A percentile compares a stretch with the other conserved stretches of the same genome.
phyloP scores from a whole-genome alignment of 768 basidiomycete genomes.

The Phaffia tasmanica region DNA sequence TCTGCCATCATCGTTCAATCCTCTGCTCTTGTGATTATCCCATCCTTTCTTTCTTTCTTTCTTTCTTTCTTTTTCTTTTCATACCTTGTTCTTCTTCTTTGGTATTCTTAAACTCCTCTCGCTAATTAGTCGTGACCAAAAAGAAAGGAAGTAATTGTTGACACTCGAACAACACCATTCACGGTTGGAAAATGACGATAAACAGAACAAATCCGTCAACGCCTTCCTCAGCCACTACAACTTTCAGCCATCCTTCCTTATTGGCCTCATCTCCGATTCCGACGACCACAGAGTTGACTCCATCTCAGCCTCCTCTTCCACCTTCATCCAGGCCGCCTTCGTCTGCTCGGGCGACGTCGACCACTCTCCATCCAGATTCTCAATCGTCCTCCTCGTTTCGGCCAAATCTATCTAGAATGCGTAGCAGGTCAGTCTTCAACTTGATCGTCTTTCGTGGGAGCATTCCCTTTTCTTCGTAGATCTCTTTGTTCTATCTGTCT shows the following conservation, averaged over 20 bases:
- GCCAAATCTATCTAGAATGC: constrained; percentile 2
- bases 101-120: background rate
- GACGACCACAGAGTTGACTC: background rate
- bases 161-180: background rate
- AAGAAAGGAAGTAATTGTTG: background rate
- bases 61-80: constrained; percentile 1
- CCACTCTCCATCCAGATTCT: background rate
- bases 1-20: too few species aligned
- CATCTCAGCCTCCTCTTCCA: background rate
- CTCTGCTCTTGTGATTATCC: too few species aligned
- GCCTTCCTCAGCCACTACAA: background rate
- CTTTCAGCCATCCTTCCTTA: background rate
- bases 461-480: background rate
- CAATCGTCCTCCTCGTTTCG: background rate
- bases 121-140: background rate
- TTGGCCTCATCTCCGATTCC: background rate
- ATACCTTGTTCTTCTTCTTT: background rate
- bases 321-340: background rate
- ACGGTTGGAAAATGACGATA: background rate
- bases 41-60: background rate
- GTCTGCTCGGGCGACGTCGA: background rate
- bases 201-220: background rate
- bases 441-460: background rate
- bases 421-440: constrained; percentile 1
- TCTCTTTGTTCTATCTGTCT: background rate